A percentile compares a stretch with the other conserved stretches of the same genome.
Evolutionary conservation across 2,329 filamentous ascomycete genomes (phyloP).

Genomic region (Pseudogymnoascus verrucosus): DNA sequence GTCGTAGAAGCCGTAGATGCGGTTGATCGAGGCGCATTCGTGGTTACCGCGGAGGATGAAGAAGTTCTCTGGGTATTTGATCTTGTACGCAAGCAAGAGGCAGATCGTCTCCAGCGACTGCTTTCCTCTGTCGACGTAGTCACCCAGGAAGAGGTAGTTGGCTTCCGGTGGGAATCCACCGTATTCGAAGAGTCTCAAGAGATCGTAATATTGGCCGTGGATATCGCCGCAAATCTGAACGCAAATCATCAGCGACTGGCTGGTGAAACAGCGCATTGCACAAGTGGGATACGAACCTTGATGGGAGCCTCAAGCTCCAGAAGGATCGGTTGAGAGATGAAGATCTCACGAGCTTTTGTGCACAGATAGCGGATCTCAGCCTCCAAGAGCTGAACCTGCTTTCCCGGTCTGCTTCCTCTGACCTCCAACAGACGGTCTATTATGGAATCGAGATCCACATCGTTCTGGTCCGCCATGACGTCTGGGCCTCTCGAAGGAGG

Average conservation of each 20-base stretch:
- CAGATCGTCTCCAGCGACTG: slow-evolving; percentile 98
- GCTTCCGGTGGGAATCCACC: slow-evolving; percentile 96
- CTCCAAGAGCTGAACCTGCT: slow-evolving; percentile 96
- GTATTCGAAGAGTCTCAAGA: slow-evolving; percentile 95
- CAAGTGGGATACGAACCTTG: slow-evolving; percentile 59
- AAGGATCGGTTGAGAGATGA: slow-evolving; percentile 97
- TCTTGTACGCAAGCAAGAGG: slow-evolving; percentile 94
- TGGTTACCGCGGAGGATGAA: slow-evolving; percentile 98
- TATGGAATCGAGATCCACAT: slow-evolving; percentile 98
- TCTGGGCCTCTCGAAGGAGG: slow-evolving; percentile 27
- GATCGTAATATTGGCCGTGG: slow-evolving; percentile 97
- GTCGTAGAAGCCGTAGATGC: slow-evolving; percentile 99
- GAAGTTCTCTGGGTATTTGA: slow-evolving; percentile 99
- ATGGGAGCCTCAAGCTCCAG: slow-evolving; percentile 97
- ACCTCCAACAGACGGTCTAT: slow-evolving; percentile 97
- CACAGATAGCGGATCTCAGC: slow-evolving; percentile 94
- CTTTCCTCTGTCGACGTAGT: slow-evolving; percentile 98
- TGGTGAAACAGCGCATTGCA: not conserved
- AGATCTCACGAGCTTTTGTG: slow-evolving; percentile 98
- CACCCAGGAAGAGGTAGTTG: slow-evolving; percentile 98
- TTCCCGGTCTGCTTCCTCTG: slow-evolving; percentile 92
- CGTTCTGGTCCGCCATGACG: slow-evolving; percentile 67
- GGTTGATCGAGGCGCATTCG: slow-evolving; percentile 97
- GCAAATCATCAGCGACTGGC: not conserved
- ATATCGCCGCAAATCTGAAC: slow-evolving; percentile 95